Conservation (phyloP, 176 grass and related monocot species). For the Triticum urartu region DNA sequence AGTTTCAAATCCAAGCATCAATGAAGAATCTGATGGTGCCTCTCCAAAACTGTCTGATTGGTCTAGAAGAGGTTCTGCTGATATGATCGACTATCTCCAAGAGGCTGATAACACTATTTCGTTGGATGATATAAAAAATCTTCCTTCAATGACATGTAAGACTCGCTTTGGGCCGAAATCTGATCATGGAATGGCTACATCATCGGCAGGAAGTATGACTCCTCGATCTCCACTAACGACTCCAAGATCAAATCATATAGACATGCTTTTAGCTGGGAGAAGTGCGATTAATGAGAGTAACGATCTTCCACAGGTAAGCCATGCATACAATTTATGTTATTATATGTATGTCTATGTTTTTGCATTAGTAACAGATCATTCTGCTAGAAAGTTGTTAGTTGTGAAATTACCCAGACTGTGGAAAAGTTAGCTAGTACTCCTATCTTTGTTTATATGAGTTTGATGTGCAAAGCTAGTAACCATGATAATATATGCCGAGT, state of each 20-base stretch:
- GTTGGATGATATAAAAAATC: constrained; percentile 89
- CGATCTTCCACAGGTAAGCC: constrained; percentile 79
- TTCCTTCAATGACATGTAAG: constrained; percentile 89
- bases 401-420: not conserved
- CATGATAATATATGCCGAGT: not conserved
- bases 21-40: constrained; percentile 83
- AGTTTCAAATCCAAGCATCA: constrained; percentile 76
- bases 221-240: constrained; percentile 91
- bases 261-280: constrained; percentile 86
- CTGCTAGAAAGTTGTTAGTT: not conserved
- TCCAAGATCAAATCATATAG: constrained; percentile 83
- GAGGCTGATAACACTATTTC: constrained; percentile 77
- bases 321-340: not conserved
- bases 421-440: not conserved
- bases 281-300: constrained; percentile 70
- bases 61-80: constrained; percentile 75
- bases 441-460: constrained; percentile 3
- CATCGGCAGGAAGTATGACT: constrained; percentile 94
- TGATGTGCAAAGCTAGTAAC: constrained; percentile 15
- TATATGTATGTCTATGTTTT: not conserved
- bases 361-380: not conserved
- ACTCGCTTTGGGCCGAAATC: constrained; percentile 94
- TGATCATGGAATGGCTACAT: constrained; percentile 93
- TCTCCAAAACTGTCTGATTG: constrained; percentile 92
- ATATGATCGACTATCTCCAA: constrained; percentile 90